Conservation (phyloP, 345 rosid genomes). For the Eucalyptus curtisii region DNA sequence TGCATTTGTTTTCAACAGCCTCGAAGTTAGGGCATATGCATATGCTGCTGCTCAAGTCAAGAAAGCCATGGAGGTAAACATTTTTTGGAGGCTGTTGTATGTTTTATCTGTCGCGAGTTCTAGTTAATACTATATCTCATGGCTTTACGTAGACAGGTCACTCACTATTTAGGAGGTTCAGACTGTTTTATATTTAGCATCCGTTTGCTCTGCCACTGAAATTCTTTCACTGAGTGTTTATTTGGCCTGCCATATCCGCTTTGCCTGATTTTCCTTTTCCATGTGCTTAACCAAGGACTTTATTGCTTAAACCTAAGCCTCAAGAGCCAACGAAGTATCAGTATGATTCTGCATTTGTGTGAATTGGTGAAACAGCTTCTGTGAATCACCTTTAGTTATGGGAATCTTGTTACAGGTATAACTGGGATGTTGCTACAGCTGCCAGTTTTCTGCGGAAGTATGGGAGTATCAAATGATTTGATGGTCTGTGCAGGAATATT, state of each 20-base stretch:
- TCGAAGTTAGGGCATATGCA: constrained; percentile 79
- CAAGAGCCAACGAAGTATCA: constrained; percentile 99
- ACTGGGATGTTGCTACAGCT: constrained; percentile 98
- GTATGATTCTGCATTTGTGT: constrained; percentile 11
- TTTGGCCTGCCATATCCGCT: not conserved
- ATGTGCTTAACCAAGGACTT: constrained; percentile 34
- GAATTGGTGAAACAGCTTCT: not conserved
- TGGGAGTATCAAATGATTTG: constrained; percentile 7
- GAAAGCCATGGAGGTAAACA: constrained; percentile 81
- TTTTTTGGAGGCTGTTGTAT: not conserved
- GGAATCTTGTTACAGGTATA: constrained; percentile 28
- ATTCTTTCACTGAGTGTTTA: not conserved
- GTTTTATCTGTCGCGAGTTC: not conserved
- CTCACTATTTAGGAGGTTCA: constrained; percentile 65
- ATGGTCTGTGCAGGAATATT: not conserved
- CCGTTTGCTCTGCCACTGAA: not conserved
- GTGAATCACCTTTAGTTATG: not conserved
- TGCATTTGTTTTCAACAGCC: constrained; percentile 19
- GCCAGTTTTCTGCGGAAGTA: constrained; percentile 79
- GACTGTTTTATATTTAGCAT: not conserved
- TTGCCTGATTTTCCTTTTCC: not conserved
- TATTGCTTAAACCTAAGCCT: constrained; percentile 94
- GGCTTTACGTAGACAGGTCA: constrained; percentile 30
- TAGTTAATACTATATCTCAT: not conserved
- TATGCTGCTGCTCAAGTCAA: constrained; percentile 98